These are phyloP conservation scores for Xylaria sp. DNA, from an alignment of 2,329 filamentous ascomycete species.

Conservation along the genomic window DNA sequence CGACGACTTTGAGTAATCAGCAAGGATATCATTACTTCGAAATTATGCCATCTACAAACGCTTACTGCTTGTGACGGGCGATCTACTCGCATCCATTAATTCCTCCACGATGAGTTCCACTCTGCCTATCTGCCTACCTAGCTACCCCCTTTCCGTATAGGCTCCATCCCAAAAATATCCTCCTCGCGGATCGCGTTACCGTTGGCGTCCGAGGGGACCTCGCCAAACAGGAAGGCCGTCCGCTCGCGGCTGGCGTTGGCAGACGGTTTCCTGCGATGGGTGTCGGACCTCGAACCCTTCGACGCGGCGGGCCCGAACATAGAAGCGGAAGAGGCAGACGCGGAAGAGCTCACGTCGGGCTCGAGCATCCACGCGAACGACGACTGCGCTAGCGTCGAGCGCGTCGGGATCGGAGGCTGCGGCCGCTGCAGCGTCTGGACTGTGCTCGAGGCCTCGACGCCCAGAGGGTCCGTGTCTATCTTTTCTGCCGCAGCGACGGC, in stretches of 20 bases:
- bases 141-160: constrained; percentile 50
- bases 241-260: constrained; percentile 61
- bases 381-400: constrained; percentile 76
- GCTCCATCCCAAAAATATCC: constrained; percentile 67
- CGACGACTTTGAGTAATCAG: background rate
- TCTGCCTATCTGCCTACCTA: background rate
- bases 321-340: constrained; percentile 27
- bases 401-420: constrained; percentile 62
- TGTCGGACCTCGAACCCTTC: constrained; percentile 33
- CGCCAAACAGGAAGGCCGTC: constrained; percentile 70
- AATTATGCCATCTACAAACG: background rate
- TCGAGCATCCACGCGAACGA: constrained; percentile 85
- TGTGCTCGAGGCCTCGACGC: constrained; percentile 34
- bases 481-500: constrained; percentile 19
- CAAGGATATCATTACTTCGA: background rate
- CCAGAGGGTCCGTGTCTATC: constrained; percentile 43
- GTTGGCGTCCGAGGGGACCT: constrained; percentile 54
- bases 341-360: constrained; percentile 55
- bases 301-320: constrained; percentile 36
- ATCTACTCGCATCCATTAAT: constrained; percentile 4
- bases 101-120: background rate
- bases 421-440: constrained; percentile 47
- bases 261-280: constrained; percentile 54
- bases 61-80: background rate
- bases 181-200: constrained; percentile 54